A percentile compares a stretch with the other conserved stretches of the same genome.
These are phyloP conservation scores for Malassezia cuniculi DNA, from an alignment of 1,284 basidiomycete genomes.

Conservation along the genomic window DNA sequence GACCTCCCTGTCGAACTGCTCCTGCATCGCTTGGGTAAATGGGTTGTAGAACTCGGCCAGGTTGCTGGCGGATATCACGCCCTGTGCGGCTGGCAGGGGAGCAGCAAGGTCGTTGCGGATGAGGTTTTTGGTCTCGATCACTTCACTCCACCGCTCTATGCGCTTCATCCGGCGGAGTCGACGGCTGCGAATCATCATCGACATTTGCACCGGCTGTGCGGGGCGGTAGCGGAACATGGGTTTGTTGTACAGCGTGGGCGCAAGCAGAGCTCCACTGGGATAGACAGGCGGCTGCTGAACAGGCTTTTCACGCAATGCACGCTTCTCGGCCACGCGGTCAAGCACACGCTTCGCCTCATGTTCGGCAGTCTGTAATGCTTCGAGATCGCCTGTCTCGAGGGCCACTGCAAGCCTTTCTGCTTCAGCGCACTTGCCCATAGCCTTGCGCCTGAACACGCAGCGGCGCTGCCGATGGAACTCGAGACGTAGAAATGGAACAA, in stretches of 20 bases:
- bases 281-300: too few species aligned
- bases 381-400: too few species aligned
- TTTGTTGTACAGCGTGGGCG: constrained; percentile 29
- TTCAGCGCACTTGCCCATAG: too few species aligned
- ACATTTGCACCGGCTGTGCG: constrained; percentile 27
- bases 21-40: constrained; percentile 2
- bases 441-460: too few species aligned
- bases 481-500: too few species aligned
- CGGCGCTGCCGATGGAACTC: too few species aligned
- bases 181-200: constrained; percentile 38
- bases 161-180: constrained; percentile 19
- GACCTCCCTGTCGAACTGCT: constrained; percentile 21
- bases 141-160: constrained; percentile 16
- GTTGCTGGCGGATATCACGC: too few species aligned
- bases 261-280: constrained; percentile 33
- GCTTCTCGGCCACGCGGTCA: not conserved
- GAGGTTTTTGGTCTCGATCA: constrained; percentile 15
- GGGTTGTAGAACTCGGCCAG: not conserved
- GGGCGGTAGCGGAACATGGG: constrained; percentile 41
- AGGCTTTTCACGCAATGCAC: not conserved
- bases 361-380: too few species aligned
- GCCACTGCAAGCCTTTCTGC: too few species aligned
- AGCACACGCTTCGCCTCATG: too few species aligned
- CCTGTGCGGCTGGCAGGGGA: not conserved
- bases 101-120: not conserved